Conservation (phyloP, 257 asterid species). For the Fraxinus excelsior region DNA sequence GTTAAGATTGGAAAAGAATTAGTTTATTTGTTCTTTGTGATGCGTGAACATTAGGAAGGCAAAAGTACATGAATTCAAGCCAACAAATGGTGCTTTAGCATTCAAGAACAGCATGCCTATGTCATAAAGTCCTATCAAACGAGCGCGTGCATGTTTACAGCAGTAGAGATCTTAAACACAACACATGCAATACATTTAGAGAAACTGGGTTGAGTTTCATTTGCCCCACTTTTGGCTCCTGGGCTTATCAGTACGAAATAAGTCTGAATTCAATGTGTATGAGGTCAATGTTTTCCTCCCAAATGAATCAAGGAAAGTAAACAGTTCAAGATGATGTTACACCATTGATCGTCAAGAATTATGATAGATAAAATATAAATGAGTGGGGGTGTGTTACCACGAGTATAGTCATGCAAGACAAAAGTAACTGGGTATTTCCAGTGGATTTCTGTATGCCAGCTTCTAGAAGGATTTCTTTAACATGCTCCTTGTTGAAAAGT, state of each 20-base stretch:
- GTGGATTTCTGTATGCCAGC: slow-evolving; percentile 67
- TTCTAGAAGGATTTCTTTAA: slow-evolving; percentile 76
- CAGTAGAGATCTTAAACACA: background rate
- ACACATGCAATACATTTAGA: background rate
- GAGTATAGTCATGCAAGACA: slow-evolving; percentile 92
- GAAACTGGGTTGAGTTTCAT: background rate
- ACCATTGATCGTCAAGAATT: slow-evolving; percentile 20
- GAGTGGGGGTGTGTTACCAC: slow-evolving; percentile 60
- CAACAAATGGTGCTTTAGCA: background rate
- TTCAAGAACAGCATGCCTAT: background rate
- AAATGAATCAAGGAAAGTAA: background rate
- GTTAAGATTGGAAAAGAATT: background rate
- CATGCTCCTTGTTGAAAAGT: slow-evolving; percentile 87
- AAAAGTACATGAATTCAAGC: background rate
- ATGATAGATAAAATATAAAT: slow-evolving; percentile 16
- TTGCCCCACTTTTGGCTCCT: background rate
- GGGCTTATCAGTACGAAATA: background rate
- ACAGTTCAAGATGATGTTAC: slow-evolving; percentile 15
- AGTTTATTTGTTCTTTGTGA: background rate
- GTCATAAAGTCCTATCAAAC: background rate
- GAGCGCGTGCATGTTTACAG: background rate
- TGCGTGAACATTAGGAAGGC: background rate
- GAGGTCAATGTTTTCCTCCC: background rate
- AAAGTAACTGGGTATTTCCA: slow-evolving; percentile 66
- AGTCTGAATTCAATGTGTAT: background rate